phyloP scores from a whole-genome alignment of 306 rosid genomes.

The Trifolium fragiferum region DNA sequence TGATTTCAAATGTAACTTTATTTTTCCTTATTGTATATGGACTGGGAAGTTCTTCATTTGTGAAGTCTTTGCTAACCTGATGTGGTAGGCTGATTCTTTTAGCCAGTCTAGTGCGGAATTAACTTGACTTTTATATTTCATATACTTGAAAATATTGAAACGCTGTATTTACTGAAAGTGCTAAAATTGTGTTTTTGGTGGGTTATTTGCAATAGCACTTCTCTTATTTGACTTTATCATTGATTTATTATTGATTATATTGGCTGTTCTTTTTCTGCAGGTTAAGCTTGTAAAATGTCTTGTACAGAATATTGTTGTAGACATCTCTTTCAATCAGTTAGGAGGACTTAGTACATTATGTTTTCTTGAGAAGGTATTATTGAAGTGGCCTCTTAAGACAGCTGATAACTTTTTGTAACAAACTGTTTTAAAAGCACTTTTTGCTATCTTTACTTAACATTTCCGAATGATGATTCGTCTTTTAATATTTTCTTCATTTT shows the following conservation, averaged over 20 bases:
- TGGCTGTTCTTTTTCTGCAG: slow-evolving; percentile 55
- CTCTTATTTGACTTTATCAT: slow-evolving; percentile 23
- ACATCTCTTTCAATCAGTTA: slow-evolving; percentile 91
- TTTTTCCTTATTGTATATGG: slow-evolving; percentile 6
- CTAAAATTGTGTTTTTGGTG: slow-evolving; percentile 6
- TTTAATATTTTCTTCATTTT: slow-evolving; percentile 11
- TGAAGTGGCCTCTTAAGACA: slow-evolving; percentile 27
- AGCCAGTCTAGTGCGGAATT: slow-evolving; percentile 2
- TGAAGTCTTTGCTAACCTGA: slow-evolving; percentile 16
- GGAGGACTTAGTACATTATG: slow-evolving; percentile 90
- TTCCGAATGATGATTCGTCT: slow-evolving; percentile 17
- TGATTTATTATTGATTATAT: slow-evolving; percentile 30
- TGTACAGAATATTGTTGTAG: slow-evolving; percentile 81
- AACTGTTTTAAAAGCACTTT: slow-evolving; percentile 2
- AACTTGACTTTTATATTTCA: slow-evolving; percentile 14
- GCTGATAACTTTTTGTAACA: slow-evolving; percentile 1
- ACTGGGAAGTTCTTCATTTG: slow-evolving; percentile 22
- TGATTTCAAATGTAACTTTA: slow-evolving; percentile 2
- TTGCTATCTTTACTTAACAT: slow-evolving; percentile 21
- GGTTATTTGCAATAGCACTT: slow-evolving; percentile 23
- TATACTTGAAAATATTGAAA: slow-evolving; percentile 21
- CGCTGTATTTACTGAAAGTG: slow-evolving; percentile 12
- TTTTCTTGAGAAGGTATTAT: slow-evolving; percentile 87
- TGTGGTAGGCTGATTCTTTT: slow-evolving; percentile 19
- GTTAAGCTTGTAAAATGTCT: slow-evolving; percentile 93